Evolutionary conservation across 805 yeast species (phyloP).

Genomic region (Sugiyamaella qingdaonensis): DNA sequence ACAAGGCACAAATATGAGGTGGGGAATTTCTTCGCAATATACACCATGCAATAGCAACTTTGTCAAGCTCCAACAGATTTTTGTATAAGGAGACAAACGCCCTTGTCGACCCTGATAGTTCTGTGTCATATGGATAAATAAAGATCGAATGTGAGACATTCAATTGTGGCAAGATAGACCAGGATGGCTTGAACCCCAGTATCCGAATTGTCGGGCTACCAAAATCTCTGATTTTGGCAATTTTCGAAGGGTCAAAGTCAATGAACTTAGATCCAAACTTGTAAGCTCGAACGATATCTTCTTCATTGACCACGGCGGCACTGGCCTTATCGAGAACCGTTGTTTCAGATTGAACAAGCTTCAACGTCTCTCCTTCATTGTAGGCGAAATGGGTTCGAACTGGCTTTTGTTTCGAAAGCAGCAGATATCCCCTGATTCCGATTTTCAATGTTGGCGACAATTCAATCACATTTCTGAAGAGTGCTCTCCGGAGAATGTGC

Average conservation of each 20-base stretch:
- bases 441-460: constrained; percentile 53
- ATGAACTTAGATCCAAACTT: constrained; percentile 38
- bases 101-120: constrained; percentile 55
- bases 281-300: constrained; percentile 37
- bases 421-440: constrained; percentile 66
- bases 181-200: constrained; percentile 58
- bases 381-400: constrained; percentile 50
- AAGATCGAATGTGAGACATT: constrained; percentile 54
- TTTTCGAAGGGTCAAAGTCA: constrained; percentile 39
- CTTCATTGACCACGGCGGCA: constrained; percentile 40
- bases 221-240: constrained; percentile 33
- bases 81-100: constrained; percentile 67
- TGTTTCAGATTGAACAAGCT: constrained; percentile 49
- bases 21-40: constrained; percentile 48
- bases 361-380: constrained; percentile 48
- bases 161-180: constrained; percentile 44
- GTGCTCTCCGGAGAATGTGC: constrained; percentile 59
- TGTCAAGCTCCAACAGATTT: constrained; percentile 46
- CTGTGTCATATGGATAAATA: constrained; percentile 62
- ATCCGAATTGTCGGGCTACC: constrained; percentile 54
- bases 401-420: constrained; percentile 52
- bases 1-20: constrained; percentile 56
- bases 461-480: constrained; percentile 57
- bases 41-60: constrained; percentile 73
- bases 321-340: constrained; percentile 38